phyloP scores from a whole-genome alignment of 768 basidiomycete species.

The Leccinum longicurvipes region DNA sequence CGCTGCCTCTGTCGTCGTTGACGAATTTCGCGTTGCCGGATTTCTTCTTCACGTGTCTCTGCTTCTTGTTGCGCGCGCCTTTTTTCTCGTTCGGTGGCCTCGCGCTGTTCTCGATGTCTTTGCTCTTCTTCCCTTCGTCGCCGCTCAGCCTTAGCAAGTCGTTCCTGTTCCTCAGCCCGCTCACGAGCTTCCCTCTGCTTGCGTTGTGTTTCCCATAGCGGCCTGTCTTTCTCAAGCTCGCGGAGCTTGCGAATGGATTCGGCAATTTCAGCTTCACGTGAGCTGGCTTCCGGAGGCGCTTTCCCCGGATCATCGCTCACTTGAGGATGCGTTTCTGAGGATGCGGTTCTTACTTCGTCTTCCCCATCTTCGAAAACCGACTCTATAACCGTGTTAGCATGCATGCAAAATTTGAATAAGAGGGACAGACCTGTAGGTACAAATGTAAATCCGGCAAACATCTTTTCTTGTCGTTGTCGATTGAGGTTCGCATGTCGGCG shows the following conservation, averaged over 20 bases:
- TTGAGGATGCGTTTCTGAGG: constrained; percentile 5
- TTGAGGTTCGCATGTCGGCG: constrained; percentile 38
- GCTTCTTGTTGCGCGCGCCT: constrained; percentile 24
- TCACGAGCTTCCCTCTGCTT: constrained; percentile 44
- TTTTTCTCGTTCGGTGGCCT: constrained; percentile 25
- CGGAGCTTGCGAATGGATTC: constrained; percentile 67
- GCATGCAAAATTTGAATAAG: neutral
- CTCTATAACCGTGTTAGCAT: constrained; percentile 9
- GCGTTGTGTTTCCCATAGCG: constrained; percentile 57
- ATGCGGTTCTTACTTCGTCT: constrained; percentile 3
- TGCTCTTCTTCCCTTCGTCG: constrained; percentile 33
- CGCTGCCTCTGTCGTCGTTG: constrained; percentile 48
- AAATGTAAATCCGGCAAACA: constrained; percentile 33
- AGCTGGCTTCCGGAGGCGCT: constrained; percentile 30
- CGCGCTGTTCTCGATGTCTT: constrained; percentile 20
- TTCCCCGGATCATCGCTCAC: neutral
- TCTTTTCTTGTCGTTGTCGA: constrained; percentile 35
- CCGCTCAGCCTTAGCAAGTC: constrained; percentile 33
- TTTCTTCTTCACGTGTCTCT: constrained; percentile 33
- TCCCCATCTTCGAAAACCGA: constrained; percentile 11
- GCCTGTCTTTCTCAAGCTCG: constrained; percentile 61
- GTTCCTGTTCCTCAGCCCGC: constrained; percentile 40
- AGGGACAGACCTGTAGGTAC: constrained; percentile 18
- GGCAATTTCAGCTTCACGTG: constrained; percentile 44
- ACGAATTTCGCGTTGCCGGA: constrained; percentile 38